Conservation (phyloP, 2,329 filamentous ascomycete genomes). For the Cladosporium velox region DNA sequence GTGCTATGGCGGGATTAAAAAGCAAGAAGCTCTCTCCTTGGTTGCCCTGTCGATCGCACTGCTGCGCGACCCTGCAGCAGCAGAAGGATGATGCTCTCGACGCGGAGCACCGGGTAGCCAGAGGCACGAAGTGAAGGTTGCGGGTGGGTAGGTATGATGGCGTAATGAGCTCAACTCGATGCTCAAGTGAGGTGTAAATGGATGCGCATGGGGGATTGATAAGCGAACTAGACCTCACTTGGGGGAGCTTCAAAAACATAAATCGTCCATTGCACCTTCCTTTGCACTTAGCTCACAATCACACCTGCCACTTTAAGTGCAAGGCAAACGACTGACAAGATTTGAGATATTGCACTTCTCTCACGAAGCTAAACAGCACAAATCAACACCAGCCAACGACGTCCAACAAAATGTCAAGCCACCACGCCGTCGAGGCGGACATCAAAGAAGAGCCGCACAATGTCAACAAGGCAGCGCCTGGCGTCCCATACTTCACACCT, state of each 20-base stretch:
- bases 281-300: background rate
- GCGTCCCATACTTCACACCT: constrained; percentile 53
- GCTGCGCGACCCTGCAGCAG: background rate
- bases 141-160: background rate
- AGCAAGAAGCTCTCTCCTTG: background rate
- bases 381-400: background rate
- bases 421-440: constrained; percentile 34
- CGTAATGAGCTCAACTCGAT: background rate
- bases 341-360: background rate
- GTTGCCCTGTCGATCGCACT: background rate
- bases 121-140: background rate
- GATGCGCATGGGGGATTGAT: background rate
- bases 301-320: background rate
- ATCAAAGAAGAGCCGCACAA: constrained; percentile 33
- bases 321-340: background rate
- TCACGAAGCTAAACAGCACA: background rate
- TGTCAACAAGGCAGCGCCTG: constrained; percentile 46
- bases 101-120: background rate
- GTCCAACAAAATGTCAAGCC: constrained; percentile 24
- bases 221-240: background rate
- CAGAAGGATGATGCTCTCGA: background rate
- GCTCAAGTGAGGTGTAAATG: background rate
- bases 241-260: background rate
- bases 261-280: background rate
- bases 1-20: background rate